phyloP scores from a whole-genome alignment of 139 green algal genomes.

The Volvox africanus region DNA sequence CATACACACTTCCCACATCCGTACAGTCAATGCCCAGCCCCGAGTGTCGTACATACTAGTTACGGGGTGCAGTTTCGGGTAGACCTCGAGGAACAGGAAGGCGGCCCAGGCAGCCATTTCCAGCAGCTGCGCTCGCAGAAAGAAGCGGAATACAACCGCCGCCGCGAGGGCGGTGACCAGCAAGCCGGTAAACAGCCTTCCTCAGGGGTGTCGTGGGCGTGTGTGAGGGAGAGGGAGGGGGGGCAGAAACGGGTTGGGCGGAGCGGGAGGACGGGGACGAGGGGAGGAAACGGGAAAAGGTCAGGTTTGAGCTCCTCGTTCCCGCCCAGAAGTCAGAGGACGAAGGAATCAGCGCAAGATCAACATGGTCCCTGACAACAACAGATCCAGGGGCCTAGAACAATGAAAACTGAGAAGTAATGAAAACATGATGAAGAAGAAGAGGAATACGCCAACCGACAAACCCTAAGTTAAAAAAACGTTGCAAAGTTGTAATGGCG shows the following conservation, averaged over 20 bases:
- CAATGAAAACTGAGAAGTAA: too few relatives aligned
- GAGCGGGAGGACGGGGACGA: background rate
- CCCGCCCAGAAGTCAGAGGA: too few relatives aligned
- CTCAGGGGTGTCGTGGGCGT: background rate
- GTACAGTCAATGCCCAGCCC: constrained; percentile 41
- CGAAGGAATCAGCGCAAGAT: too few relatives aligned
- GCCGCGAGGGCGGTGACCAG: constrained; percentile 65
- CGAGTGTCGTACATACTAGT: constrained; percentile 26
- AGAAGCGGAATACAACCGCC: constrained; percentile 75
- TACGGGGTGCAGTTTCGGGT: constrained; percentile 39
- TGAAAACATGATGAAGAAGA: too few relatives aligned
- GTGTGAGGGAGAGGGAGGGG: background rate
- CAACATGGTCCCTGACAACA: too few relatives aligned
- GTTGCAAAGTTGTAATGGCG: too few relatives aligned
- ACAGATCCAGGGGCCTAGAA: too few relatives aligned
- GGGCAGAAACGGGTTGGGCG: too few relatives aligned
- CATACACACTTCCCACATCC: constrained; percentile 51
- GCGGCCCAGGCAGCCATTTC: constrained; percentile 76
- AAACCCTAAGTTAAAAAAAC: too few relatives aligned
- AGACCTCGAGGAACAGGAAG: constrained; percentile 81
- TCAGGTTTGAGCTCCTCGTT: too few relatives aligned
- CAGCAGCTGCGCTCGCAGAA: constrained; percentile 66
- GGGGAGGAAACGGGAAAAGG: too few relatives aligned
- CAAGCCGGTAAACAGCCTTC: constrained; percentile 78
- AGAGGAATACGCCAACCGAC: too few relatives aligned